Evolutionary conservation across 2,329 filamentous ascomycete species (phyloP), one percentile per base, ranked within the genome.

Genomic region (Akanthomyces uredinophilus): DNA sequence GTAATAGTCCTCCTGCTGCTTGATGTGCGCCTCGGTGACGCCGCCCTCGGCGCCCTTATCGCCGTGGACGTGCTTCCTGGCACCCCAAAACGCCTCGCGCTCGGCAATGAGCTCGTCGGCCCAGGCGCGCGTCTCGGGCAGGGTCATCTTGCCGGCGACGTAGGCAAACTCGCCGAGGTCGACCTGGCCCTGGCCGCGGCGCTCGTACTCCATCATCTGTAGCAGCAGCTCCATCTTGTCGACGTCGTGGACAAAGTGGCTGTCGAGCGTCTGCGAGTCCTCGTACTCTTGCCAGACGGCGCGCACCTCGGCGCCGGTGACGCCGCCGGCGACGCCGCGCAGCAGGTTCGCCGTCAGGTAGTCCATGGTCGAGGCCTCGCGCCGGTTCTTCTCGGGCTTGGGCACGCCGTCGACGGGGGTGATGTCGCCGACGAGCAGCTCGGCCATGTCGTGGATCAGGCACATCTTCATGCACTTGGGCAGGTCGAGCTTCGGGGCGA

Each of bases 171-270:
- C 95, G 58, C 89, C 86, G 56, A 99, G 78, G 73, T 98, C 92
- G 44, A 92, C 74, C 65, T 78, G 76, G 32, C 85, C 85, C 61
- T 87, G 77, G 55, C 85, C 81, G 14, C 82, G 78, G 69, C 89
- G 88, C 83, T 99, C 95, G 71, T 99, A 99, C 75, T 99, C 95
- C 35, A 96, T 80, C 90, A 97, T 97, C 79, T 99, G 95, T 71
- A 96, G 78, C 64, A 99, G 77, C 66, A 99, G 79, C 78, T 99
- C 95, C 74, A 99, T 87, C 86, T 98, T 98, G 77, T 99, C 95
- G 63, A 99, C 86, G 73, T 99, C 95, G 74, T 99, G 95, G 49
- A 99, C 95, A 66, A 94, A 98, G 64, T 87, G 82, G 68, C 89
- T 91, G 73, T 99, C 94, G 16, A 88, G 78, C 10, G 95, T 98